Percentiles rank a stretch among this genome's conserved stretches.
These are phyloP conservation scores for Aechmea fasciata DNA, from an alignment of 176 grass and related monocot species.

Conservation along the genomic window DNA sequence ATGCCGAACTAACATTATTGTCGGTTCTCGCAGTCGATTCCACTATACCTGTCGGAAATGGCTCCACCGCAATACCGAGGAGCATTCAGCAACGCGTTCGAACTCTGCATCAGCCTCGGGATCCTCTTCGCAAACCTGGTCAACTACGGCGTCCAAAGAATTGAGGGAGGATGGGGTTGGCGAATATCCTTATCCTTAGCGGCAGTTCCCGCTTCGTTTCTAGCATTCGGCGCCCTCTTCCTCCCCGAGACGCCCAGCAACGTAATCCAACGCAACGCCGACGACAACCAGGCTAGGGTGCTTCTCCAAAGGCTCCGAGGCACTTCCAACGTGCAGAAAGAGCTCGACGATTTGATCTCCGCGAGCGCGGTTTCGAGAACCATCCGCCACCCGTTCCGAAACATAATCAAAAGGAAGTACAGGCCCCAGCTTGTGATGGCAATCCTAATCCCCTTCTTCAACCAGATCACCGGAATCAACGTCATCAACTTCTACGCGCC, in stretches of 20 bases:
- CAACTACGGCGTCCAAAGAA: slow-evolving; percentile 65
- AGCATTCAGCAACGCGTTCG: slow-evolving; percentile 69
- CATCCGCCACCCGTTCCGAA: slow-evolving; percentile 32
- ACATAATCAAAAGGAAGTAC: slow-evolving; percentile 54
- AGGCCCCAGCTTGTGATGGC: slow-evolving; percentile 64
- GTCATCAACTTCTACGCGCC: slow-evolving; percentile 74
- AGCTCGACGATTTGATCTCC: slow-evolving; percentile 63
- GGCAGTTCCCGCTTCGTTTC: slow-evolving; percentile 51
- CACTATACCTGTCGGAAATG: slow-evolving; percentile 89
- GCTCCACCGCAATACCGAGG: slow-evolving; percentile 58
- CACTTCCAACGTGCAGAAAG: slow-evolving; percentile 42
- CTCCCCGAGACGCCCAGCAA: slow-evolving; percentile 81
- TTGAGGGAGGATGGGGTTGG: slow-evolving; percentile 50
- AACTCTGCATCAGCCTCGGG: slow-evolving; percentile 63
- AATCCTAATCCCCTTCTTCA: slow-evolving; percentile 54
- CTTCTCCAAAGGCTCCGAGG: slow-evolving; percentile 65
- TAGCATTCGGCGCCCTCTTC: slow-evolving; percentile 53
- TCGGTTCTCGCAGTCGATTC: slow-evolving; percentile 52
- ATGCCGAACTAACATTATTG: too few relatives aligned
- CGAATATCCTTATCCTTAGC: slow-evolving; percentile 72
- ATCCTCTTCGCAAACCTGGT: slow-evolving; percentile 69
- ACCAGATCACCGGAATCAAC: slow-evolving; percentile 65
- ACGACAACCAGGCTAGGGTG: slow-evolving; percentile 31
- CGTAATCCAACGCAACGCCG: slow-evolving; percentile 40
- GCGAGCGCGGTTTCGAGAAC: slow-evolving; percentile 40